Evolutionary conservation across 2,329 filamentous ascomycete species (phyloP), one percentile per base, ranked within the genome.

Genomic region (Clonostachys solani): DNA sequence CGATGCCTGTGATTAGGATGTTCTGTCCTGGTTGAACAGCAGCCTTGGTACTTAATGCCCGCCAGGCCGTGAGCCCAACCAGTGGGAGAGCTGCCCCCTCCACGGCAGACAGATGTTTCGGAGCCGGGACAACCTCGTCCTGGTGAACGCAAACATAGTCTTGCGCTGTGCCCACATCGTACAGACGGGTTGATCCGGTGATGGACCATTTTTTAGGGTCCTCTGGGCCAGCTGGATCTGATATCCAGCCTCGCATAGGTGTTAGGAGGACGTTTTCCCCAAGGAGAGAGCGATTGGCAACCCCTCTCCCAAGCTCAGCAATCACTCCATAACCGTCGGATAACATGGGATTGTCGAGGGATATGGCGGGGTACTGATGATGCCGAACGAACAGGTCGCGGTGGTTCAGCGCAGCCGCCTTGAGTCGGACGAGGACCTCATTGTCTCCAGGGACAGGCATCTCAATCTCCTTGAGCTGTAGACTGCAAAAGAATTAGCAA

Each of bases 381-480:
- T 94, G 91, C 47, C 92, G 88, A 67, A 95, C 87, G 72, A 96
- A 97, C 56, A 95, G 82, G 66, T 97, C 94, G 58, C 92, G 87
- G 72, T 97, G 94, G 73, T 97, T 97, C 45, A 97, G 83, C 13
- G 92, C 87, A 2, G 86, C 88, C 45, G 91, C 88, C 35, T 80
- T 78, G 60, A 97, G 74, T 59, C 82, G 83, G 52, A 97, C 73
- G 7, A 95, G 74, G 54, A 96, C 73, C 63, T 96, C 78, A 52
- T 75, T 74, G 15, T 80, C 78, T 23, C 80, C 77, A 0, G 86
- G 86, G 2, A 71, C 73, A 23, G 86, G 86, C 52, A 76, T 74
- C 47, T 84, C 77, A 15, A 86, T 67, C 34, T 82, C 71, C 52
- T 81, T 81, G 47, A 88, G 62, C 54, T 78, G 67, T 42, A 87